Evolutionary conservation across 176 grass and related monocot species (phyloP).

Genomic region (Panicum miliaceum): DNA sequence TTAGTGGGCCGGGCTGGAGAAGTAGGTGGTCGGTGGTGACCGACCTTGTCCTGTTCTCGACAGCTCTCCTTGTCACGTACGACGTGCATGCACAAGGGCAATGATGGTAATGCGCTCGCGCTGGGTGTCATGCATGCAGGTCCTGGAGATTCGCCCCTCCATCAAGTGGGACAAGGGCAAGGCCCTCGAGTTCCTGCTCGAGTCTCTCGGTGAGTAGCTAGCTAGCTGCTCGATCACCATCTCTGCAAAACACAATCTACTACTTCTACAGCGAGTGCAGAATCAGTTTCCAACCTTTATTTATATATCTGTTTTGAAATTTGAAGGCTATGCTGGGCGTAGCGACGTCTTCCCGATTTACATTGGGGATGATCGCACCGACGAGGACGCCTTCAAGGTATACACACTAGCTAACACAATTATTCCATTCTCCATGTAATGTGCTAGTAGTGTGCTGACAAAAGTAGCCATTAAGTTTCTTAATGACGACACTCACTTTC

Average conservation of each 20-base stretch:
- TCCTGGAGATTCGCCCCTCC: constrained; percentile 81
- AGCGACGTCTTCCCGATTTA: constrained; percentile 74
- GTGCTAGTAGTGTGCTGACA: too few relatives aligned
- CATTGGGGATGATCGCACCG: constrained; percentile 91
- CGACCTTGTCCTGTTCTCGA: constrained; percentile 20
- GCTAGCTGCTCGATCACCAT: too few relatives aligned
- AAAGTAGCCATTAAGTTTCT: background rate
- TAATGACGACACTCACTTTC: background rate
- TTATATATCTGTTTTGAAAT: background rate
- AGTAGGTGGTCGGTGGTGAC: constrained; percentile 19
- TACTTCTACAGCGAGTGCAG: background rate
- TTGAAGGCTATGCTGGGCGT: constrained; percentile 56
- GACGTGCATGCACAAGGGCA: constrained; percentile 16
- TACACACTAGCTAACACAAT: too few relatives aligned
- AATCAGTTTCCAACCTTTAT: background rate
- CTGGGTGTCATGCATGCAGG: constrained; percentile 41
- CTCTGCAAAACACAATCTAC: background rate
- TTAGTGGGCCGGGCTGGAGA: background rate
- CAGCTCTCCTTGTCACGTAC: background rate
- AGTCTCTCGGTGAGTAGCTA: constrained; percentile 68
- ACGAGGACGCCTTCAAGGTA: constrained; percentile 96
- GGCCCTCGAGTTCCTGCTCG: constrained; percentile 76
- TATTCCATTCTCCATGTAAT: background rate
- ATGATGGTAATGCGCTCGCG: constrained; percentile 12
- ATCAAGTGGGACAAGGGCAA: constrained; percentile 94